phyloP scores from a whole-genome alignment of 148 eudicot genomes.

The Spergularia marina region DNA sequence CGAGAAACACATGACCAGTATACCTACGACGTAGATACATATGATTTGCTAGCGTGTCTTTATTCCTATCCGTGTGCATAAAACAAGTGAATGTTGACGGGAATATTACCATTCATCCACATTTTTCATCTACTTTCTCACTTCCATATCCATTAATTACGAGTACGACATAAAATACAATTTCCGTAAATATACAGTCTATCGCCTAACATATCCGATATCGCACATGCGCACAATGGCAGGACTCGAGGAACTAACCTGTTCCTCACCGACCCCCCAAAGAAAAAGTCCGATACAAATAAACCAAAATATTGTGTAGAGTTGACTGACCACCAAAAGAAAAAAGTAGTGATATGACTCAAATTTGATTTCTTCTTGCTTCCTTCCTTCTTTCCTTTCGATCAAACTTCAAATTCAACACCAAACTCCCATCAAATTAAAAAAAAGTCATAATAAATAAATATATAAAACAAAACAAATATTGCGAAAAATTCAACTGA shows the following conservation, averaged over 20 bases:
- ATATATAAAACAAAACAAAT: background rate
- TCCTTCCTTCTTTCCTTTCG: background rate
- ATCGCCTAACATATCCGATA: background rate
- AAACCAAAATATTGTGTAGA: background rate
- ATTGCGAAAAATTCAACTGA: background rate
- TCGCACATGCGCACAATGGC: background rate
- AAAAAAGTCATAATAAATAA: background rate
- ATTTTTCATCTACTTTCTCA: no score
- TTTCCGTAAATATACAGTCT: no score
- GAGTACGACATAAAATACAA: no score
- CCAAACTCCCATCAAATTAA: background rate
- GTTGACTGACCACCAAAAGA: background rate
- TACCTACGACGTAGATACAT: no score
- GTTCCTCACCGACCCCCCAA: background rate
- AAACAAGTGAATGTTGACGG: no score
- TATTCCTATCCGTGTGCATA: no score
- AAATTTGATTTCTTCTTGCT: background rate
- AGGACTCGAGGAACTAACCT: background rate
- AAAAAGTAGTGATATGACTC: background rate
- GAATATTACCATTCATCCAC: no score
- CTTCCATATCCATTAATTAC: no score
- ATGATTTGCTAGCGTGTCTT: no score
- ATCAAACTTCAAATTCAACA: background rate
- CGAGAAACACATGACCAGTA: no score
- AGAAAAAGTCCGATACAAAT: background rate